A percentile compares a stretch with the other conserved stretches of the same genome.
Conservation (phyloP, 176 grass and related monocot genomes). For the Oryza officinalis region DNA sequence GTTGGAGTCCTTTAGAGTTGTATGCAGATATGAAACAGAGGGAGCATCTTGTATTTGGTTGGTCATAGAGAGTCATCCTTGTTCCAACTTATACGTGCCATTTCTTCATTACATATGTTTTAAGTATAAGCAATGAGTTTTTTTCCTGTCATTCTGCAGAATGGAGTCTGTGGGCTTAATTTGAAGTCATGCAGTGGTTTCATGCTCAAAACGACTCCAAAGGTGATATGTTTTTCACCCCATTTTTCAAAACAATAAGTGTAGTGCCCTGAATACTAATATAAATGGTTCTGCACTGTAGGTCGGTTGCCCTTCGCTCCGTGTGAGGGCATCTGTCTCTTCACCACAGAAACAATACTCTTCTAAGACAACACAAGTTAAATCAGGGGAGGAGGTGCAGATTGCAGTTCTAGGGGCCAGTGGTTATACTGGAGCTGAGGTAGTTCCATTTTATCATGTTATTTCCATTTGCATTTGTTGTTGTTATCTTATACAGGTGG, state of each 20-base stretch:
- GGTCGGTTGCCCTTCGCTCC: not conserved
- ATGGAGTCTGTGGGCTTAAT: constrained; percentile 15
- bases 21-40: no score
- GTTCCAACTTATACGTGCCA: not conserved
- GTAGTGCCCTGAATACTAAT: not conserved
- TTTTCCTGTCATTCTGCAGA: constrained; percentile 9
- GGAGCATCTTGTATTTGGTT: not conserved
- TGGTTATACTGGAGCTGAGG: constrained; percentile 93
- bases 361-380: constrained; percentile 25
- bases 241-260: not conserved
- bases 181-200: not conserved
- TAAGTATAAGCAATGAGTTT: not conserved
- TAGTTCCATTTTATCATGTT: constrained; percentile 8
- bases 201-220: constrained; percentile 14
- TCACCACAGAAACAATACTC: constrained; percentile 49
- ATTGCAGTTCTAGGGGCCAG: constrained; percentile 86
- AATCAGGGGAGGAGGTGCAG: constrained; percentile 56
- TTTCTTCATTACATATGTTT: not conserved
- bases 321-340: constrained; percentile 47
- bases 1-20: no score
- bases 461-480: not conserved
- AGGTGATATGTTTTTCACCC: not conserved
- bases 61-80: not conserved
- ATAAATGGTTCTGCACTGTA: not conserved
- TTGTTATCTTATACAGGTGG: not conserved